These are phyloP conservation scores for Lolium rigidum DNA, from an alignment of 176 grass and related monocot genomes.

Conservation along the genomic window DNA sequence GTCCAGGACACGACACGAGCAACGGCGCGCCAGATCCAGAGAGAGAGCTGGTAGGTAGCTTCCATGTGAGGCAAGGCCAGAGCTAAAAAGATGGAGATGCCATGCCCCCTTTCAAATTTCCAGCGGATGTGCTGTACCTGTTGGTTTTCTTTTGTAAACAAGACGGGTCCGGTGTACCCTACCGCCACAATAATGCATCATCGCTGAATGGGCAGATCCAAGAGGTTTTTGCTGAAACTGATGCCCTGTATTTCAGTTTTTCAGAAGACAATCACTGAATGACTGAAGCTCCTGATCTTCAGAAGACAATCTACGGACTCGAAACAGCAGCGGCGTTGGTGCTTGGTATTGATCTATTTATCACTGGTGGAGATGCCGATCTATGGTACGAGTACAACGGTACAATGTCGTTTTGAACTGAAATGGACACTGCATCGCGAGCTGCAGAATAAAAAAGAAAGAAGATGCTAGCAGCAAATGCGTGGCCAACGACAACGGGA, in stretches of 20 bases:
- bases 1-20: slow-evolving; percentile 14
- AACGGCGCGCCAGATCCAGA: slow-evolving; percentile 35
- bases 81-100: slow-evolving; percentile 13
- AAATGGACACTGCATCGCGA: neutral
- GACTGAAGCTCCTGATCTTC: neutral
- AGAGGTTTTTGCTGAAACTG: neutral
- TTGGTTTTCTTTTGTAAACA: neutral
- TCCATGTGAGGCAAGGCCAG: slow-evolving; percentile 36
- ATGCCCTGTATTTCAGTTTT: neutral
- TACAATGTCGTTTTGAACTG: neutral
- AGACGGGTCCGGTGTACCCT: neutral
- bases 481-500: slow-evolving; percentile 15
- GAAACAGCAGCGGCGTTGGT: too few species aligned
- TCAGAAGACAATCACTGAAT: neutral
- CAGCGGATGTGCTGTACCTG: neutral
- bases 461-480: neutral
- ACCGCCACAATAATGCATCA: slow-evolving; percentile 22
- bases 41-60: slow-evolving; percentile 6
- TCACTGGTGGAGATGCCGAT: neutral
- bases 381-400: neutral
- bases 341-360: neutral
- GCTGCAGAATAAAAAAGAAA: neutral
- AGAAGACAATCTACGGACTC: neutral
- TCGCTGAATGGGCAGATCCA: neutral
- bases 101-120: neutral